A percentile compares a stretch with the other conserved stretches of the same genome.
Conservation (phyloP, 305 asterid species). For the Euphrasia arctica region DNA sequence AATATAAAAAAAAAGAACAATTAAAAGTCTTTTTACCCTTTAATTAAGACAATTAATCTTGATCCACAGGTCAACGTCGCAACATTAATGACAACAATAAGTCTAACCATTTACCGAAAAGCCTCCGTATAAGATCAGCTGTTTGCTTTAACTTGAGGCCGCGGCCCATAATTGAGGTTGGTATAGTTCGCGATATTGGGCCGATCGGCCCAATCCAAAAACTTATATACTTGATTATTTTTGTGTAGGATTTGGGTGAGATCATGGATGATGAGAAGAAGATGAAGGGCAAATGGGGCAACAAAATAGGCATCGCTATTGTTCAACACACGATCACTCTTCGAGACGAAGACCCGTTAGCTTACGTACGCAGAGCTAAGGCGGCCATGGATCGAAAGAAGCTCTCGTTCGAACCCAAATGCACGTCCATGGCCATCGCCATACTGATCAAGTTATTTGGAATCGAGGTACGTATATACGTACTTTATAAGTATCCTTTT, state of each 20-base stretch:
- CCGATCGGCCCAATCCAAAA: background rate
- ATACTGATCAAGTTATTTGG: constrained; percentile 13
- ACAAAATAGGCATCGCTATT: constrained; percentile 8
- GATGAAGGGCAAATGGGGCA: constrained; percentile 23
- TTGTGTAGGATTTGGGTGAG: constrained; percentile 21
- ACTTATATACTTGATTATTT: background rate
- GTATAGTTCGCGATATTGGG: too few species aligned
- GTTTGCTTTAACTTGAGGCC: constrained; percentile 24
- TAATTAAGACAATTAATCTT: background rate
- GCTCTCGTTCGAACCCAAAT: constrained; percentile 18
- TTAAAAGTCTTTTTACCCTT: background rate
- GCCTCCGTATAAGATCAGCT: constrained; percentile 17
- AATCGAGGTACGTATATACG: constrained; percentile 9
- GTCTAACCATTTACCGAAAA: background rate
- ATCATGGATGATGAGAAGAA: constrained; percentile 15
- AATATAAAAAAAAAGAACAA: background rate
- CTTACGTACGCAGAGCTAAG: constrained; percentile 22
- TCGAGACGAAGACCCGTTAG: constrained; percentile 23
- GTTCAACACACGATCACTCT: constrained; percentile 6
- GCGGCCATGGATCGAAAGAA: constrained; percentile 26
- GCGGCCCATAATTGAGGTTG: constrained; percentile 21
- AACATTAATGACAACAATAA: background rate
- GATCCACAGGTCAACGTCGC: background rate
- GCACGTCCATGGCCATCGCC: background rate
- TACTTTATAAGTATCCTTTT: too few species aligned